Evolutionary conservation across 2,329 filamentous ascomycete species (phyloP), one percentile per base, ranked within the genome.

Genomic region (Apiospora kogelbergensis): DNA sequence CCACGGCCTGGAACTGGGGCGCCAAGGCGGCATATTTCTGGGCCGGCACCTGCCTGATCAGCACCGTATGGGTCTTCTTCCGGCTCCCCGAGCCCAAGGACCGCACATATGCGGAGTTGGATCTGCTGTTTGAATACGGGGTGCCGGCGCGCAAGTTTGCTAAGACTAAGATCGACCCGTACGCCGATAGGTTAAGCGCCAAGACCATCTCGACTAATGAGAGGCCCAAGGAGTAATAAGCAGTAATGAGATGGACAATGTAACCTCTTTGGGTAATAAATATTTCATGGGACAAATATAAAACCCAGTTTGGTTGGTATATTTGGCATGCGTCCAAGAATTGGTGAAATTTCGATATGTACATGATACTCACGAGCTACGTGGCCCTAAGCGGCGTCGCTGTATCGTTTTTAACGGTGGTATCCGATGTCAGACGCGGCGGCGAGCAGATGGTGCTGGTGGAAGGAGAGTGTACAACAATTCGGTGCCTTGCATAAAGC

Each of bases 71-170:
- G 81, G 84, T 85, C 0, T 86, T 79, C 72, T 83, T 82, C 73
- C 83, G 84, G 65, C 77, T 88, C 2, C 86, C 86, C 3, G 88
- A 89, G 73, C 86, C 87, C 0, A 85, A 83, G 67, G 85, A 81
- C 9, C 77, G 82, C 6, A 82, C 81, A 0, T 84, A 83, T 70
- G 83, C 81, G 2, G 82, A 84, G 72, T 70, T 84, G 45, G 82
- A 84, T 67, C 57, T 83, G 57, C 76, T 84, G 2, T 84, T 84
- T 60, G 80, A 82, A 72, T 75, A 78, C 68, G 72, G 73, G 3
- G 76, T 83, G 1, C 68, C 80, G 0, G 81, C 82, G 2, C 79
- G 82, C 70, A 80, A 79, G 68, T 84, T 84, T 71, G 77, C 81
- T 17, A 73, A 74, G 68, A 81, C 80, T 0, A 74, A 77, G 20